Evolutionary conservation across 495 filamentous ascomycete genomes (phyloP).

Genomic region (Talaromyces trachyspermus): DNA sequence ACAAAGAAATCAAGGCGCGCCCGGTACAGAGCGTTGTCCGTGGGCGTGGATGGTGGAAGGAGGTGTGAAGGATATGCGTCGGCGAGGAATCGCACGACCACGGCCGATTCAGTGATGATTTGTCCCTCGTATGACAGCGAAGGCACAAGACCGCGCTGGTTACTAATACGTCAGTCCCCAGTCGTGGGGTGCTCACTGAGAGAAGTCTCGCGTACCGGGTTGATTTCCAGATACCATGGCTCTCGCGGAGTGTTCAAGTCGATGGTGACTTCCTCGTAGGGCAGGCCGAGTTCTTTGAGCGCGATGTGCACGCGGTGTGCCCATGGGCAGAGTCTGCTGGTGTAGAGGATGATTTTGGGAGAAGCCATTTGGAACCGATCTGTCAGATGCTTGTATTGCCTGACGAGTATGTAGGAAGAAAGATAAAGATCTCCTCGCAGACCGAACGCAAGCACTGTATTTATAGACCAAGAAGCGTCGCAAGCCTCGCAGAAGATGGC

Average conservation of each 20-base stretch:
- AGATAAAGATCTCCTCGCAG: neutral
- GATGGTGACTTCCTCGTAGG: slow-evolving; percentile 75
- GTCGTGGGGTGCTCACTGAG: neutral
- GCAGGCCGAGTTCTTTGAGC: slow-evolving; percentile 61
- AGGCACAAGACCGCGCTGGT: slow-evolving; percentile 68
- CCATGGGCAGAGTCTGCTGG: slow-evolving; percentile 71
- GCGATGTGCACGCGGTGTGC: slow-evolving; percentile 77
- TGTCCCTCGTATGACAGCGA: slow-evolving; percentile 59
- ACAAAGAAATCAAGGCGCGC: slow-evolving; percentile 69
- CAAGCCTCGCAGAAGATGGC: neutral
- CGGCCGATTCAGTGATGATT: slow-evolving; percentile 66
- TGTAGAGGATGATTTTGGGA: slow-evolving; percentile 58
- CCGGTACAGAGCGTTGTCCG: slow-evolving; percentile 47
- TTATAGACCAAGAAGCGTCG: neutral
- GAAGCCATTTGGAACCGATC: slow-evolving; percentile 20
- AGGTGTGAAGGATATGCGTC: slow-evolving; percentile 47
- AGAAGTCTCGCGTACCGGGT: slow-evolving; percentile 64
- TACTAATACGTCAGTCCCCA: neutral
- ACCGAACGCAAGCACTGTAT: neutral
- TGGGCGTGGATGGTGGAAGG: slow-evolving; percentile 27
- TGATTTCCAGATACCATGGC: slow-evolving; percentile 77
- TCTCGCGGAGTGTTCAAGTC: slow-evolving; percentile 66
- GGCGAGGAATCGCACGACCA: slow-evolving; percentile 71
- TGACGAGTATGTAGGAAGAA: neutral
- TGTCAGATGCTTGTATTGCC: neutral